phyloP scores from a whole-genome alignment of 371 early-diverging fungal species.

The Dinochytrium kinnereticum region DNA sequence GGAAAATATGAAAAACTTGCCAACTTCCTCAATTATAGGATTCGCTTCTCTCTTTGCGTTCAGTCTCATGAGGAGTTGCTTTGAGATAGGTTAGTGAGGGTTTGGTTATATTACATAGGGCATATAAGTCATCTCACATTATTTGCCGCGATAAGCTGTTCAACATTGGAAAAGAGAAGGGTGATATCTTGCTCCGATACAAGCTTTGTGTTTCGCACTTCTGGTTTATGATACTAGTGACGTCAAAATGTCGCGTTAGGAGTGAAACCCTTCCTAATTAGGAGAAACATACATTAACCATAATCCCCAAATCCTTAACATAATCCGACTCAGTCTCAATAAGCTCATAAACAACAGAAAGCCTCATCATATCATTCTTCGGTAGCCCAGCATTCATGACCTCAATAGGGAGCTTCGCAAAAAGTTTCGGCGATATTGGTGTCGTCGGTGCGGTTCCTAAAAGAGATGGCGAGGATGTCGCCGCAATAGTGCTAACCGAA shows the following conservation, averaged over 20 bases:
- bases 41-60: constrained; percentile 40
- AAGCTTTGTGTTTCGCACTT: constrained; percentile 39
- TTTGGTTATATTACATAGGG: background rate
- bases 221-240: constrained; percentile 46
- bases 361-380: constrained; percentile 58
- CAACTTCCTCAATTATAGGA: constrained; percentile 44
- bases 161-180: constrained; percentile 54
- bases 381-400: constrained; percentile 44
- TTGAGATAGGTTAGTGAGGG: background rate
- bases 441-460: constrained; percentile 4
- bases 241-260: background rate
- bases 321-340: constrained; percentile 62
- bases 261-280: background rate
- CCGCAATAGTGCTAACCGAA: background rate
- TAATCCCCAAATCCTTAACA: constrained; percentile 50
- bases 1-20: background rate
- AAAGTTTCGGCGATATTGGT: constrained; percentile 36
- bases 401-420: constrained; percentile 52
- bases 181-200: constrained; percentile 44
- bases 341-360: constrained; percentile 59
- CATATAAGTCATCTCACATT: constrained; percentile 29
- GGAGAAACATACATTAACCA: constrained; percentile 48
- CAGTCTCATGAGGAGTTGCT: constrained; percentile 45
- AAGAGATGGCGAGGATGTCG: constrained; percentile 7
- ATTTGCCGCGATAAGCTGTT: constrained; percentile 53